Evolutionary conservation across 768 basidiomycete species (phyloP), one percentile per base, ranked within the genome.

Genomic region (Pulveroboletus sp.): DNA sequence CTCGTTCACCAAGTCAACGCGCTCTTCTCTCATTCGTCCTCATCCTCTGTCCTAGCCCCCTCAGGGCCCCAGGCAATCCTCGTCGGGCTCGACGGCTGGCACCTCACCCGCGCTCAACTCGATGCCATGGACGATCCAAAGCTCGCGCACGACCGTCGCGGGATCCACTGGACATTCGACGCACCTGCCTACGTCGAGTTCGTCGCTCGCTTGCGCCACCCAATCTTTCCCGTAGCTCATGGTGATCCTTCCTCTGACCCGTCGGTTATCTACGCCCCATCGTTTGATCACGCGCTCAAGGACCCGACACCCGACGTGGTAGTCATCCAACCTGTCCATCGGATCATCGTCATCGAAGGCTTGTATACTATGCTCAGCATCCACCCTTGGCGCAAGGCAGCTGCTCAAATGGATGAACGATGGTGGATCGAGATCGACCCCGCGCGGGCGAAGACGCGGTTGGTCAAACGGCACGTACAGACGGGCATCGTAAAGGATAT

Each of bases 151-250:
- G 84, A 84, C 50, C 69, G 90, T 40, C 80, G 93, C 18, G 94
- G 94, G 3, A 83, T 77, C 13, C 88, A 93, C 57, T 95, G 92
- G 87, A 96, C 93, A 2, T 97, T 97, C 60, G 85, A 96, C 57
- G 82, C 79, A 6, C 56, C 65, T n/a, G 73, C 75, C 24, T 96
- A 93, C 66, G 77, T 82, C 47, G 60, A 73, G 0, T 94, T 94
- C 58, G 70, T 93, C 11, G 69, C 68, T 14, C 63, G 71, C 11
- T 70, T 96, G 8, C 78, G 81, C 17, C 47, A 2, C 17, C 6
- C 28, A 8, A 30, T 66, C 30, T 72, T 8, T 1, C 1, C 6
- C 8, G 7, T 11, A 11, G 24, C n/a, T 36, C 35, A 17, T 38
- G 17, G 0, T 8, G 43, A 45, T 15, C 56, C 21, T 21, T 21